A percentile compares a stretch with the other conserved stretches of the same genome.
Conservation (phyloP, 108 stramenopile genomes). For the Phaeodactylum tricornutum region DNA sequence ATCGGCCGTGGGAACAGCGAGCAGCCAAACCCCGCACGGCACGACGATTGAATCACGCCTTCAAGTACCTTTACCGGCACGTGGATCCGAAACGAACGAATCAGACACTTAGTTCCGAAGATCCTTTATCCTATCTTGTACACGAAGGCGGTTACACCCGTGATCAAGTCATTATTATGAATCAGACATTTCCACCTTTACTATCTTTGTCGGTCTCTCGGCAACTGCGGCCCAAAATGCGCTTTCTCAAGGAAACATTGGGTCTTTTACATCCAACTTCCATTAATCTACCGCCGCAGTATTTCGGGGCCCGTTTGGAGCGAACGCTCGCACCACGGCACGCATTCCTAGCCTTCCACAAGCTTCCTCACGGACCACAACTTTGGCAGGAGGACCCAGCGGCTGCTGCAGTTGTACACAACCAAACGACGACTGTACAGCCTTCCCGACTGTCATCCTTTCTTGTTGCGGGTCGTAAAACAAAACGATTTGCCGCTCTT, state of each 20-base stretch:
- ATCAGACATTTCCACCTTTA: conserved; percentile 57
- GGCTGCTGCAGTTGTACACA: too few species aligned
- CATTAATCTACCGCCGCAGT: conserved; percentile 34
- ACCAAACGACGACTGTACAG: too few species aligned
- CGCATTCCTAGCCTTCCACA: conserved; percentile 55
- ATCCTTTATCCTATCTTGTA: conserved; percentile 32
- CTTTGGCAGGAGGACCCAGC: conserved; percentile 49
- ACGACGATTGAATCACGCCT: conserved; percentile 63
- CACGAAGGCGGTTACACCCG: conserved; percentile 35
- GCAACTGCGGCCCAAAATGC: conserved; percentile 70
- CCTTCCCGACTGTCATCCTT: conserved; percentile 54
- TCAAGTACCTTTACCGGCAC: conserved; percentile 66
- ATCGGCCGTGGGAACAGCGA: conserved; percentile 63
- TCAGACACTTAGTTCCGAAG: conserved; percentile 23
- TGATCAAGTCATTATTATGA: conserved; percentile 43
- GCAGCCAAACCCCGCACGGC: conserved; percentile 47
- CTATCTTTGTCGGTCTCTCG: conserved; percentile 46
- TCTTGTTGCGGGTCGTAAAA: conserved; percentile 36
- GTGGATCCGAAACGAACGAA: conserved; percentile 21
- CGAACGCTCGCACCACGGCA: conserved; percentile 65
- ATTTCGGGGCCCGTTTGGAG: conserved; percentile 70
- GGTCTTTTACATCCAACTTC: background rate
- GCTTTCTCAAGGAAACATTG: conserved; percentile 60
- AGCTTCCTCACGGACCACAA: conserved; percentile 26
- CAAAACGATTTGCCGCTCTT: too few species aligned